Conservation (phyloP, 2,329 filamentous ascomycete species). For the Alternaria sp. region DNA sequence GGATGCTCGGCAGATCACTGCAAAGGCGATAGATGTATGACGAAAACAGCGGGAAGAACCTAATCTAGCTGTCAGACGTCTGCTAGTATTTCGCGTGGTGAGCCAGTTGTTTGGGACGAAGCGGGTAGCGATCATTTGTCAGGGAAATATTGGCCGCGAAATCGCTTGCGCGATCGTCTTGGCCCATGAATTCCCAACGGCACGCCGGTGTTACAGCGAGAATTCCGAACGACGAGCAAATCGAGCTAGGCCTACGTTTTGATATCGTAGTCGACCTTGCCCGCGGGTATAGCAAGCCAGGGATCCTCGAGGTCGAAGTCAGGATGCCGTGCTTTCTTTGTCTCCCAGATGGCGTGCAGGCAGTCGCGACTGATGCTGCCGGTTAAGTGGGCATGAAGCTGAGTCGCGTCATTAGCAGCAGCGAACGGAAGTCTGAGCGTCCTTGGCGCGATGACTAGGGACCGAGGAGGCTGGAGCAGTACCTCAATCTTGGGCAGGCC, state of each 20-base stretch:
- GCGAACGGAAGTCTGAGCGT: slow-evolving; percentile 35
- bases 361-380: slow-evolving; percentile 76
- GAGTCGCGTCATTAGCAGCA: slow-evolving; percentile 34
- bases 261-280: slow-evolving; percentile 74
- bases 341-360: slow-evolving; percentile 75
- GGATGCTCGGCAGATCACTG: slow-evolving; percentile 66
- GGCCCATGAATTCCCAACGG: neutral
- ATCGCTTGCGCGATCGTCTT: slow-evolving; percentile 1
- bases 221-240: slow-evolving; percentile 7
- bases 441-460: slow-evolving; percentile 19
- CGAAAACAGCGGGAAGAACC: slow-evolving; percentile 80
- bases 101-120: neutral
- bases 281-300: slow-evolving; percentile 69
- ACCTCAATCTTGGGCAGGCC: slow-evolving; percentile 54
- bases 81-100: neutral
- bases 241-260: slow-evolving; percentile 60
- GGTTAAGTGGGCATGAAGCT: slow-evolving; percentile 82
- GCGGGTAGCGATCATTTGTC: neutral
- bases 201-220: slow-evolving; percentile 6
- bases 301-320: slow-evolving; percentile 70
- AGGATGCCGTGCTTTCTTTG: slow-evolving; percentile 60
- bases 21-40: slow-evolving; percentile 80
- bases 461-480: slow-evolving; percentile 27
- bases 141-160: neutral
- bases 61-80: slow-evolving; percentile 25